phyloP scores from a whole-genome alignment of 345 rosid species.

The Pistacia integerrima region DNA sequence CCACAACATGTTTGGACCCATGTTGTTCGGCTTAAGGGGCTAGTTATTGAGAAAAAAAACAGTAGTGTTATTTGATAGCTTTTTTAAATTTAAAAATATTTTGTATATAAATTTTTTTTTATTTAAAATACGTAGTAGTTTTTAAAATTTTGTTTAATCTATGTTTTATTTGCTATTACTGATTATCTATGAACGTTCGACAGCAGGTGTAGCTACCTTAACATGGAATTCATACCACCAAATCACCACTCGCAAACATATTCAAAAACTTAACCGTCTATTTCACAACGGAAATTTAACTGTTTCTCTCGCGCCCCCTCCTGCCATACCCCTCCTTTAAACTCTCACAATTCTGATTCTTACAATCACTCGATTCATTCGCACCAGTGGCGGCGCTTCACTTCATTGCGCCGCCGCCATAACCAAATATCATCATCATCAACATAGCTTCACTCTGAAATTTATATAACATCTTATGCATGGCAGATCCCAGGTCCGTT shows the following conservation, averaged over 20 bases:
- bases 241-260: neutral
- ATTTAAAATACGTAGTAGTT: no score
- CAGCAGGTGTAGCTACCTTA: neutral
- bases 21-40: no score
- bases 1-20: no score
- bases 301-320: conserved; percentile 30
- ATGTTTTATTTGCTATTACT: no score
- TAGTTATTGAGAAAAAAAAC: no score
- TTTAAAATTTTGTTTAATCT: no score
- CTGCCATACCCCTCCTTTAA: neutral
- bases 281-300: conserved; percentile 41
- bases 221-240: neutral
- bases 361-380: neutral
- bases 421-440: neutral
- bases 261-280: conserved; percentile 26
- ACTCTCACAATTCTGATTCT: conserved; percentile 18
- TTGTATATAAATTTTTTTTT: no score
- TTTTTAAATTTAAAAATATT: no score
- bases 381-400: conserved; percentile 12
- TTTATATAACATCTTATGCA: neutral
- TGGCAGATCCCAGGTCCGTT: conserved; percentile 36
- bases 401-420: neutral
- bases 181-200: no score
- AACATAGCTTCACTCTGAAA: neutral
- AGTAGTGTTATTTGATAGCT: no score